Evolutionary conservation across 768 basidiomycete species (phyloP), one percentile per base, ranked within the genome.

Genomic region (Agaricus sinodeliciosus): DNA sequence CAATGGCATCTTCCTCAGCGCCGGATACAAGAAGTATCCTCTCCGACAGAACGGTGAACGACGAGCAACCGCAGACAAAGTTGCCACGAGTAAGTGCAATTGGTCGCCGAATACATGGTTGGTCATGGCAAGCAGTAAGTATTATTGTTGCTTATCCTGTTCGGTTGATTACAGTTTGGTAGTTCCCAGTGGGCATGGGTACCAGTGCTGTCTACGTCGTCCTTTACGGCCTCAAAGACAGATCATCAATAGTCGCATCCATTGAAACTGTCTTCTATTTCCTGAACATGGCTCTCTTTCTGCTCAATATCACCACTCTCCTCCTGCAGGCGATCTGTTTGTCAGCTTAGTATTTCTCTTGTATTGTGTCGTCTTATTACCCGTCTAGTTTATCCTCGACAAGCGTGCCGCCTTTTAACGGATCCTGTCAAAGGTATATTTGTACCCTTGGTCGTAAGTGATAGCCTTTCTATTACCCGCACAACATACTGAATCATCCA

Each of bases 151-250:
- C 37, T 16, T 39, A 1, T 27, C 11, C 13, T 7, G 25, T n/a
- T 9, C 52, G 34, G 34, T 35, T 28, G 8, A 35, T 41, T 27
- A 26, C 15, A 19, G 44, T 7, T n/a, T 1, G 22, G 3, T 47
- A 76, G 75, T 77, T 76, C 58, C 74, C 75, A 0, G 69, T 78
- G 40, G 74, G 75, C 36, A 75, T 76, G 72, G 75, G 75, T 35
- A 76, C 74, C 7, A 72, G 74, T 43, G 74, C 75, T 5, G 76
- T 78, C 48, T 75, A 76, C 59, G 70, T 76, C n/a, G 71, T 73
- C 9, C 62, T 78, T 25, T 70, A 72, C 3, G 72, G 71, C 25
- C 46, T 74, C 27, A 71, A 72, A 52, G 51, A 63, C 12, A 72
- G 66, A 37, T 65, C 69, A 4, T 19, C 59, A 5, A 51, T 62